Evolutionary conservation across 108 stramenopile species (phyloP).

Genomic region (Cyclostephanos invisitatus): DNA sequence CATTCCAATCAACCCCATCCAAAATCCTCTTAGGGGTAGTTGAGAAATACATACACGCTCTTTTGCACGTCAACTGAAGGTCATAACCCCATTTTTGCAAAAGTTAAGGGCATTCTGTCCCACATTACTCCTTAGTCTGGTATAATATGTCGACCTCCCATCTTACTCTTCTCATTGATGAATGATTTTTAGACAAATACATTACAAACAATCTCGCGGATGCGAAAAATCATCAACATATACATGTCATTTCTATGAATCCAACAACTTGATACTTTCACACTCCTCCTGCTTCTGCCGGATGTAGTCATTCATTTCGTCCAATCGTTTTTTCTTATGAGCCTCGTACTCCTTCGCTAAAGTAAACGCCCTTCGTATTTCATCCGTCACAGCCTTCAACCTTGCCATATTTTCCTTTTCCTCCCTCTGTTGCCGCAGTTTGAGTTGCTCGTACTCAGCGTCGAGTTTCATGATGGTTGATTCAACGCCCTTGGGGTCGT

Average conservation of each 20-base stretch:
- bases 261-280: constrained; percentile 24
- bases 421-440: constrained; percentile 50
- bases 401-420: constrained; percentile 53
- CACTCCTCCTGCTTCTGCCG: constrained; percentile 23
- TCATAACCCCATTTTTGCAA: too few relatives aligned
- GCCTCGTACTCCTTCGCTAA: constrained; percentile 61
- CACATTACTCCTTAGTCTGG: too few relatives aligned
- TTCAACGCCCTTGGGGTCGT: constrained; percentile 76
- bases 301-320: constrained; percentile 49
- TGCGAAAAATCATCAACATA: background rate
- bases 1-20: too few relatives aligned
- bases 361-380: constrained; percentile 59
- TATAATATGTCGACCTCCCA: too few relatives aligned
- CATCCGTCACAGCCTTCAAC: constrained; percentile 61
- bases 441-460: constrained; percentile 61
- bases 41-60: too few relatives aligned
- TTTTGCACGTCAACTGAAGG: too few relatives aligned
- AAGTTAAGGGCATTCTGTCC: too few relatives aligned
- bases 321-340: constrained; percentile 30
- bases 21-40: too few relatives aligned
- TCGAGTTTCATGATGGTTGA: constrained; percentile 62
- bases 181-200: background rate
- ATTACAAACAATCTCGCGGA: background rate
- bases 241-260: constrained; percentile 20
- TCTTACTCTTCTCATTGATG: too few relatives aligned